phyloP scores from a whole-genome alignment of 1,139 yeast species.

The Saccharomycopsis phalli region DNA sequence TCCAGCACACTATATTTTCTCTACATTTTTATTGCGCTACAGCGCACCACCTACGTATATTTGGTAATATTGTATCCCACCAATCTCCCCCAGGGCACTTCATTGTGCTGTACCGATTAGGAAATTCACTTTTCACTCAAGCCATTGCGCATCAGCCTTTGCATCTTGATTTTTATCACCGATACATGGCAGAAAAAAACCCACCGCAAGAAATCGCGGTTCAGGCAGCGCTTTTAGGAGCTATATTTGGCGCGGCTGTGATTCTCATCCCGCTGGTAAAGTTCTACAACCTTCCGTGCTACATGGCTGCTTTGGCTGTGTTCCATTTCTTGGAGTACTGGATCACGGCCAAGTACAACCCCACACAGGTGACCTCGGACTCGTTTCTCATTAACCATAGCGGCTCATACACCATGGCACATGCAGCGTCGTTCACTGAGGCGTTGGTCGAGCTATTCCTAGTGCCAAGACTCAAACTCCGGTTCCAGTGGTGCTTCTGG shows the following conservation, averaged over 20 bases:
- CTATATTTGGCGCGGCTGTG: constrained; percentile 30
- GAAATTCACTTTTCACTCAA: no score
- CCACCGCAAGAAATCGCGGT: constrained; percentile 31
- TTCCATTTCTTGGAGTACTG: constrained; percentile 82
- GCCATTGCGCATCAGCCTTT: no score
- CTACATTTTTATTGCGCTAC: no score
- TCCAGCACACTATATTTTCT: no score
- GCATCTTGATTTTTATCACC: no score
- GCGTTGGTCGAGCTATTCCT: constrained; percentile 31
- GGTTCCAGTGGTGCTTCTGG: constrained; percentile 5
- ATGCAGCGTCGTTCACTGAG: constrained; percentile 43
- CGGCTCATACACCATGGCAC: constrained; percentile 55
- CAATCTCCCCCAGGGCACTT: not conserved
- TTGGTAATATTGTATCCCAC: no score
- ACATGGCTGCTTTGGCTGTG: constrained; percentile 41
- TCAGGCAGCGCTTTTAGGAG: constrained; percentile 35
- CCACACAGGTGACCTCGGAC: constrained; percentile 54
- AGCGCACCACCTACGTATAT: no score
- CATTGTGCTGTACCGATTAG: no score
- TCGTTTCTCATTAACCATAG: constrained; percentile 77
- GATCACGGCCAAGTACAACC: constrained; percentile 67
- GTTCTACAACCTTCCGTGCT: constrained; percentile 36
- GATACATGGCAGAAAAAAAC: constrained; percentile 26
- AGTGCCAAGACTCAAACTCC: constrained; percentile 29
- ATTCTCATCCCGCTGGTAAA: constrained; percentile 25